Conservation (phyloP, 164 flowering plant species). For the Platanus orientalis region DNA sequence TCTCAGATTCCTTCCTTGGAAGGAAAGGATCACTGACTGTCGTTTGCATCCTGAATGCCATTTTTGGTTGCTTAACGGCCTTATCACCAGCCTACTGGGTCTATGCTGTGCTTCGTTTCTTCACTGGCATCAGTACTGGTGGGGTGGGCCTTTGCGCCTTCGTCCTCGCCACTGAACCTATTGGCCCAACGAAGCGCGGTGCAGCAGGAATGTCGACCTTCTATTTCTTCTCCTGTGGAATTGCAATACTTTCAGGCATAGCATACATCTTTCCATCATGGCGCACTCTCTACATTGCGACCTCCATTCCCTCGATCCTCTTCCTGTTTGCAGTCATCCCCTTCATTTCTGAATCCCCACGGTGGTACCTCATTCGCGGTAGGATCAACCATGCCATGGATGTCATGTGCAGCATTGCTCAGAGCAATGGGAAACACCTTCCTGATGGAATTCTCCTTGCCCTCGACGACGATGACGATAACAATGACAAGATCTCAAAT, state of each 20-base stretch:
- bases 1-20: constrained; percentile 81
- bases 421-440: constrained; percentile 46
- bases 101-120: constrained; percentile 59
- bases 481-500: background rate
- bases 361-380: constrained; percentile 85
- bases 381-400: constrained; percentile 46
- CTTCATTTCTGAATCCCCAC: constrained; percentile 76
- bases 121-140: constrained; percentile 87
- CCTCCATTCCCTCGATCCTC: constrained; percentile 54
- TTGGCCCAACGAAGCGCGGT: constrained; percentile 79
- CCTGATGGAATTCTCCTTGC: constrained; percentile 47
- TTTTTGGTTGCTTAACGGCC: constrained; percentile 72
- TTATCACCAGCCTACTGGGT: constrained; percentile 57
- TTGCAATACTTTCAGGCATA: constrained; percentile 61
- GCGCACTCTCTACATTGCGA: constrained; percentile 71
- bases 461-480: constrained; percentile 43
- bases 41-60: constrained; percentile 58
- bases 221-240: constrained; percentile 88
- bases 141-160: constrained; percentile 89
- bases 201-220: constrained; percentile 68
- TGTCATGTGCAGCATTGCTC: constrained; percentile 58
- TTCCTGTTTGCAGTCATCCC: constrained; percentile 47
- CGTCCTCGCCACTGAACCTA: constrained; percentile 82
- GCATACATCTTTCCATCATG: constrained; percentile 75
- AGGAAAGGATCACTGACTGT: constrained; percentile 73